These are phyloP conservation scores for Mortierella sp. DNA, from an alignment of 371 early-diverging fungal species.

Conservation along the genomic window DNA sequence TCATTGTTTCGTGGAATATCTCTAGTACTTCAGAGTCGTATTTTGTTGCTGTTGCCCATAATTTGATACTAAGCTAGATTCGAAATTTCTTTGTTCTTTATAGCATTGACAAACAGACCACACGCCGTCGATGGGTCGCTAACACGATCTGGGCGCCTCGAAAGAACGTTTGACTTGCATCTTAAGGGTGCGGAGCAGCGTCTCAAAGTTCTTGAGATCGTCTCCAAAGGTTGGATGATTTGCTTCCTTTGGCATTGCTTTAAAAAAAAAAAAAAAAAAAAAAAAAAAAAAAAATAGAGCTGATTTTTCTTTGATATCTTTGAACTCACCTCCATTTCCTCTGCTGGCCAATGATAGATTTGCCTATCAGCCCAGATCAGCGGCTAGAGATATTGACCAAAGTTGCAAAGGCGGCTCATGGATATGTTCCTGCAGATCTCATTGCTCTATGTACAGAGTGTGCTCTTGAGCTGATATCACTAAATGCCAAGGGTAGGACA, in stretches of 20 bases:
- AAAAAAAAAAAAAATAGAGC: not conserved
- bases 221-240: conserved; percentile 57
- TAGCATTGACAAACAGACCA: conserved; percentile 65
- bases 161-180: conserved; percentile 59
- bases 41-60: not conserved
- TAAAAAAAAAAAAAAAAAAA: not conserved
- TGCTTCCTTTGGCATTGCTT: too few relatives aligned
- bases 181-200: conserved; percentile 62
- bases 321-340: not conserved
- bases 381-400: conserved; percentile 69
- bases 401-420: conserved; percentile 95
- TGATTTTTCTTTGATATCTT: not conserved
- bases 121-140: conserved; percentile 66
- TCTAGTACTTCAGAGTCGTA: not conserved
- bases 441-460: conserved; percentile 71
- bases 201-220: conserved; percentile 55
- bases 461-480: conserved; percentile 57
- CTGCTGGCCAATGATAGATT: conserved; percentile 55
- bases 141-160: conserved; percentile 68
- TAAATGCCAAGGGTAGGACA: conserved; percentile 11
- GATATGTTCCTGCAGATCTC: conserved; percentile 84
- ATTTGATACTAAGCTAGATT: not conserved
- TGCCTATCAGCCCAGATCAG: conserved; percentile 63
- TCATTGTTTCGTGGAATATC: not conserved
- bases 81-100: conserved; percentile 6